A percentile compares a stretch with the other conserved stretches of the same genome.
phyloP scores from a whole-genome alignment of 1,284 basidiomycete species.

The Cutaneotrichosporon daszewskae region DNA sequence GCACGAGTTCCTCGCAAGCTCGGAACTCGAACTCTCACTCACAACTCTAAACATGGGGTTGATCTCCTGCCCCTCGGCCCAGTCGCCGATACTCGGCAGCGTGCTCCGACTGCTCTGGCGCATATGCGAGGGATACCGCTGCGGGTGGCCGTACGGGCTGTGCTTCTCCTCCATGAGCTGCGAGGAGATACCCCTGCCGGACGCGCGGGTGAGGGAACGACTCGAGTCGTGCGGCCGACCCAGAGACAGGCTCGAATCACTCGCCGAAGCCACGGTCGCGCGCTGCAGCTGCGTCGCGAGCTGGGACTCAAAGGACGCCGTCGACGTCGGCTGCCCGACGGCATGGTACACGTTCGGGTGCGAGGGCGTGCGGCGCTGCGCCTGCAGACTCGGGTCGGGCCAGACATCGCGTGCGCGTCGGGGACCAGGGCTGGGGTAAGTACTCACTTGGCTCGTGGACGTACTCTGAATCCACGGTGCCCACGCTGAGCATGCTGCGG shows the following conservation, averaged over 20 bases:
- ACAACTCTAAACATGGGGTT: slow-evolving; percentile 91
- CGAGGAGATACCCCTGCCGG: no score
- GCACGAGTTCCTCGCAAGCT: slow-evolving; percentile 5
- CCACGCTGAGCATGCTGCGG: slow-evolving; percentile 38
- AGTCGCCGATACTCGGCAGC: slow-evolving; percentile 51
- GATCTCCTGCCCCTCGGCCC: slow-evolving; percentile 50
- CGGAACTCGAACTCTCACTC: slow-evolving; percentile 46
- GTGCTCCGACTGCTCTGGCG: slow-evolving; percentile 31
- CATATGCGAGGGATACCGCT: slow-evolving; percentile 17
- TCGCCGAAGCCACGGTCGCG: slow-evolving; percentile 55
- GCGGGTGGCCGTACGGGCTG: slow-evolving; percentile 39
- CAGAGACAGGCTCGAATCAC: slow-evolving; percentile 11
- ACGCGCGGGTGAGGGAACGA: background rate
- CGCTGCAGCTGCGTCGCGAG: slow-evolving; percentile 69
- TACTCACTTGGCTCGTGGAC: slow-evolving; percentile 3
- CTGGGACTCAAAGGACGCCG: slow-evolving; percentile 72
- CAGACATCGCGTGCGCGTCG: slow-evolving; percentile 50
- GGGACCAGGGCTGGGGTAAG: slow-evolving; percentile 56
- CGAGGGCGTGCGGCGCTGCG: slow-evolving; percentile 17
- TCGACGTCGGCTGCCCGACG: slow-evolving; percentile 56
- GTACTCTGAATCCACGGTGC: slow-evolving; percentile 43
- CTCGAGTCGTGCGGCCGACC: slow-evolving; percentile 13
- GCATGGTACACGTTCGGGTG: slow-evolving; percentile 50
- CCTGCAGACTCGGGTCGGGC: slow-evolving; percentile 10
- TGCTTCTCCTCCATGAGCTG: no score